Conservation (phyloP, 345 rosid genomes). For the Cochlearia excelsa region DNA sequence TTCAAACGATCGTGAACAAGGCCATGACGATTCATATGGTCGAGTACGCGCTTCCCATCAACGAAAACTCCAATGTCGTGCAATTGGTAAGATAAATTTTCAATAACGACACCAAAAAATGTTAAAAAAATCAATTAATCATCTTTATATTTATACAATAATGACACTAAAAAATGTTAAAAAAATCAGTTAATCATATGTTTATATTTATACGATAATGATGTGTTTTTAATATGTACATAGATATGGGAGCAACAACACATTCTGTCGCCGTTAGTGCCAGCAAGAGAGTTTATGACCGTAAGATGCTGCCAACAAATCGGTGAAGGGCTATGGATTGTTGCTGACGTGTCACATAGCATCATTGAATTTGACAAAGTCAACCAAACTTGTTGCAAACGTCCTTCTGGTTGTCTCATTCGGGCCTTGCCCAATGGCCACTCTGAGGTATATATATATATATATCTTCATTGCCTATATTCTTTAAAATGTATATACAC, state of each 20-base stretch:
- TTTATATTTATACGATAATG: too few relatives aligned
- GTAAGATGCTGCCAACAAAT: conserved; percentile 59
- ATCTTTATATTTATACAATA: too few relatives aligned
- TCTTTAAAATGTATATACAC: too few relatives aligned
- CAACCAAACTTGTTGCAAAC: conserved; percentile 44
- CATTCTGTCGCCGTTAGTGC: conserved; percentile 68
- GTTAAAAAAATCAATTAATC: too few relatives aligned
- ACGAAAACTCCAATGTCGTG: conserved; percentile 41
- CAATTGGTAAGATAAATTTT: conserved; percentile 45
- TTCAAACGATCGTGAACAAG: conserved; percentile 58
- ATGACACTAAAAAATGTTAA: too few relatives aligned
- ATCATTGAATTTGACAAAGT: conserved; percentile 8
- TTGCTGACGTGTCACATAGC: conserved; percentile 56
- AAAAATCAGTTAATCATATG: too few relatives aligned
- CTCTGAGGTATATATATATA: conserved; percentile 37
- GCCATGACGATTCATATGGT: conserved; percentile 46
- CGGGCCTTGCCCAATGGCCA: conserved; percentile 49
- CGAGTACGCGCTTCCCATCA: conserved; percentile 33
- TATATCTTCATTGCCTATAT: too few relatives aligned
- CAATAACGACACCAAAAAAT: too few relatives aligned
- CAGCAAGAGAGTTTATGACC: conserved; percentile 58
- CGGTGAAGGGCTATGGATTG: conserved; percentile 57
- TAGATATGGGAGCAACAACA: conserved; percentile 64
- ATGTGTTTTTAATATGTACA: too few relatives aligned
- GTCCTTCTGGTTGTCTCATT: conserved; percentile 85